Percentiles rank a stretch among this genome's conserved stretches.
Conservation (phyloP, 163 green algal species). For the Trebouxia gelatinosa region DNA sequence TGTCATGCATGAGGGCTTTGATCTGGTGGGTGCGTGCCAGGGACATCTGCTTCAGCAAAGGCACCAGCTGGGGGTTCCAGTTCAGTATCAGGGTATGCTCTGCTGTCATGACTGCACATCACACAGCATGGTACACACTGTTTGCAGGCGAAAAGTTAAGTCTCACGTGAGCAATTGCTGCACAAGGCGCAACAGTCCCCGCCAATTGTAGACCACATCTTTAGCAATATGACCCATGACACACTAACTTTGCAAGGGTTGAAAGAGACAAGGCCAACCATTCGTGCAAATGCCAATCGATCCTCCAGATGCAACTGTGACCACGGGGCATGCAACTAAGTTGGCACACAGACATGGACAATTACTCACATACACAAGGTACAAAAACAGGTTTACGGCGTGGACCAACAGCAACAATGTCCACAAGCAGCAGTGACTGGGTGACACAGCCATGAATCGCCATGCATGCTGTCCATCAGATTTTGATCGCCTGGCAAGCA, state of each 20-base stretch:
- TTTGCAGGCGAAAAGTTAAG: neutral
- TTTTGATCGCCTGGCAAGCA: neutral
- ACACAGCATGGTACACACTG: neutral
- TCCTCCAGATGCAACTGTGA: too few relatives aligned
- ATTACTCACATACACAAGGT: too few relatives aligned
- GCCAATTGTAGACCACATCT: too few relatives aligned
- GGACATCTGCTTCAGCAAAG: conserved; percentile 44
- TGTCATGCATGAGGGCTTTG: conserved; percentile 24
- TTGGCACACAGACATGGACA: too few relatives aligned
- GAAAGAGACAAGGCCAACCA: neutral
- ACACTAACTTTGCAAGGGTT: neutral
- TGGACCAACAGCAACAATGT: too few relatives aligned
- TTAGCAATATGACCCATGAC: neutral
- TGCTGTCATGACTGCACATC: conserved; percentile 21
- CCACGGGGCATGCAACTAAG: too few relatives aligned
- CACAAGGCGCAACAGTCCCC: too few relatives aligned
- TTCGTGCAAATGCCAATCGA: neutral
- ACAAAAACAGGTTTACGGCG: too few relatives aligned
- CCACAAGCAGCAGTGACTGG: too few relatives aligned
- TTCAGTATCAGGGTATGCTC: conserved; percentile 41
- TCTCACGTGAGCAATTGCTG: too few relatives aligned
- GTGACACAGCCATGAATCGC: neutral
- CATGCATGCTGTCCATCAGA: neutral
- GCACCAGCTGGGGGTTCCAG: conserved; percentile 39
- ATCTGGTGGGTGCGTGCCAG: conserved; percentile 22